These are phyloP conservation scores for Apophysomyces ossiformis DNA, from an alignment of 371 early-diverging fungal genomes.

Conservation along the genomic window DNA sequence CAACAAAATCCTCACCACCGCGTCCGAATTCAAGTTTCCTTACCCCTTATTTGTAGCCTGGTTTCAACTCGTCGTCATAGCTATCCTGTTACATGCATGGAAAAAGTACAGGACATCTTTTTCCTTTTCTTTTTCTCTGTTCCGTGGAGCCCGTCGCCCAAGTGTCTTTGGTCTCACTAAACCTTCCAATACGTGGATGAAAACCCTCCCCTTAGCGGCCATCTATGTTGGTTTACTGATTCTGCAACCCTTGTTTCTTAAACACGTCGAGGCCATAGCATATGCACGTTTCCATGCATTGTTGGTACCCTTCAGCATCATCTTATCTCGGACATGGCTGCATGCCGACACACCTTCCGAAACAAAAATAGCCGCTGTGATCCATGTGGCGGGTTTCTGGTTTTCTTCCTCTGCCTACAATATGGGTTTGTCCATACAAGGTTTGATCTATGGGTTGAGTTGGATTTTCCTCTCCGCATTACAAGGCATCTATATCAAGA, in stretches of 20 bases:
- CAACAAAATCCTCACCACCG: constrained; percentile 11
- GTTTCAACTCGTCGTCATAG: constrained; percentile 2
- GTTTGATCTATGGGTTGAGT: not conserved
- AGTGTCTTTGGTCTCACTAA: not conserved
- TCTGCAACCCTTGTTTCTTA: not conserved
- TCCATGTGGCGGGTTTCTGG: not conserved
- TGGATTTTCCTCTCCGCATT: not conserved
- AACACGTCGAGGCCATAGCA: not conserved
- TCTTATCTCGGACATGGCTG: constrained; percentile 3
- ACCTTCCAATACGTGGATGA: not conserved
- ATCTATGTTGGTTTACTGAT: not conserved
- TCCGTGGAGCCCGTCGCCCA: no score
- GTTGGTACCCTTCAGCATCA: not conserved
- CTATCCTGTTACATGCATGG: not conserved
- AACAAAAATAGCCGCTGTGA: not conserved
- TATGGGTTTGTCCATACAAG: not conserved
- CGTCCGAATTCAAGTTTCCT: constrained; percentile 18
- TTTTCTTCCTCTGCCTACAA: not conserved
- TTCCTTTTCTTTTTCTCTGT: no score
- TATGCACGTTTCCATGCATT: constrained; percentile 2
- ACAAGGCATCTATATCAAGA: constrained; percentile 3
- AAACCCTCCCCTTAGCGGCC: not conserved
- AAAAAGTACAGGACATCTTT: not conserved
- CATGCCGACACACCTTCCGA: constrained; percentile 1
- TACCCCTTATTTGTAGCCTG: constrained; percentile 1